Base-by-base conservation (phyloP, 139 green algal species). In the Chlamydomonas sp. region DNA sequence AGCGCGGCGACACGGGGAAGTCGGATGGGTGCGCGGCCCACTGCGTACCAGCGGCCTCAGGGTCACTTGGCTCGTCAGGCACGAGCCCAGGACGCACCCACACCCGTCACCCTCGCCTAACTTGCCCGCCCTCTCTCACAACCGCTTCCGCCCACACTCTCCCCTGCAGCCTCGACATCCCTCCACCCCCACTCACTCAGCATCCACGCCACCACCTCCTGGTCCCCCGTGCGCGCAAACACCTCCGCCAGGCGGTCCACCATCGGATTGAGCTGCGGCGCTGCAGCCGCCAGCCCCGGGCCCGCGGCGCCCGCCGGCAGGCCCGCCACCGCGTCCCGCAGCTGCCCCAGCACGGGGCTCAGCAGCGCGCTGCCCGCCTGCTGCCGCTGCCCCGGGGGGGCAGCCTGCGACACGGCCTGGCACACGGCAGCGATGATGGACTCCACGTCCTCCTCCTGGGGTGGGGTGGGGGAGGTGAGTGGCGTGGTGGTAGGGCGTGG, bases 201-300 rank as follows among this genome's bases (percentile, higher is more conserved):
- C 85, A 89, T 81, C 61, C 86, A 67, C 14, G 69, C 86, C 58
- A 90, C 86, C 71, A 90, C 78, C 8, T 89, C 60, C n/a, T 78
- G 69, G n/a, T 85, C 77, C 60, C 62, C 15, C 18, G 91, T 88
- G 82, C 78, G 73, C 78, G 81, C 78, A 79, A 97, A 95, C 72
- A 97, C 88, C 73, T 90, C 93, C 57, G 94, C 92, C 4, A 97
- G 74, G 9, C 95, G 87, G 76, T 97, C 95, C 66, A 95, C 78
- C 59, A 96, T 85, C 16, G 94, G 90, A 67, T 95, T 75, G 5
- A 96, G 85, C 58, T 88, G 31, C 57, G 79, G 77, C 77, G 57
- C 5, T 5, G 49, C 14, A 18, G 63, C 17, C 17, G 69, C 16
- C 66, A 78, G 63, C 72, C 31, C 17, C 8, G 78, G 66, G 12